Evolutionary conservation across 2,329 filamentous ascomycete genomes (phyloP), one percentile per base, ranked within the genome.

Genomic region (Bipolaris bicolor): DNA sequence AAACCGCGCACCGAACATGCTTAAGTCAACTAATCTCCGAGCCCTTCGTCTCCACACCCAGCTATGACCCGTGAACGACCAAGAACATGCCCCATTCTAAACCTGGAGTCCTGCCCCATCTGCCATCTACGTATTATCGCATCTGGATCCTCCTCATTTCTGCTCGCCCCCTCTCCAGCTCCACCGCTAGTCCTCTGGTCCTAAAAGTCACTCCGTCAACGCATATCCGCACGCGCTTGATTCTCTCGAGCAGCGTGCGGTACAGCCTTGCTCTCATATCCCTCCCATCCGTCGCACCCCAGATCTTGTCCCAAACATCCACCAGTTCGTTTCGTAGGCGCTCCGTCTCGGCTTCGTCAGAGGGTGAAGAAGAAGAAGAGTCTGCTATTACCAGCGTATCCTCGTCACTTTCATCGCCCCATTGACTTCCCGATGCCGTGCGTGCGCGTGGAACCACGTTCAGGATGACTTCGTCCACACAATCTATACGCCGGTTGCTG

Each of bases 231-330:
- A 76, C 73, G 49, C 56, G 62, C 46, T 62, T 62, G 47, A 76
- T 72, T 48, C 62, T 64, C 52, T 72, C 67, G 3, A 76, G 57
- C 39, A 76, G 45, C 0, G 59, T 48, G 16, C 63, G 62, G 37
- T 74, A 74, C 15, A 68, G 55, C 6, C 53, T 49, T 15, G 67
- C 67, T 46, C 47, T 45, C n/a, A 48, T 31, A 5, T 57, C 54
- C 7, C 45, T 36, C 18, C 49, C 46, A 13, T 68, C 66, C n/a
- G 68, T 66, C 3, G 63, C 67, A 24, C 61, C 52, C 74, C 74
- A 76, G 2, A 76, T 68, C 43, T 63, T 69, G 31, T 69, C 66
- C 73, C 73, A 76, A 22, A 76, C 68, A 37, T 70, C 63, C 2
- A 73, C 55, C 5, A 76, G 62, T 37, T 74, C 50, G 16, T 57